Evolutionary conservation across 129 eudicot species (phyloP).

Genomic region (Logfia minima): DNA sequence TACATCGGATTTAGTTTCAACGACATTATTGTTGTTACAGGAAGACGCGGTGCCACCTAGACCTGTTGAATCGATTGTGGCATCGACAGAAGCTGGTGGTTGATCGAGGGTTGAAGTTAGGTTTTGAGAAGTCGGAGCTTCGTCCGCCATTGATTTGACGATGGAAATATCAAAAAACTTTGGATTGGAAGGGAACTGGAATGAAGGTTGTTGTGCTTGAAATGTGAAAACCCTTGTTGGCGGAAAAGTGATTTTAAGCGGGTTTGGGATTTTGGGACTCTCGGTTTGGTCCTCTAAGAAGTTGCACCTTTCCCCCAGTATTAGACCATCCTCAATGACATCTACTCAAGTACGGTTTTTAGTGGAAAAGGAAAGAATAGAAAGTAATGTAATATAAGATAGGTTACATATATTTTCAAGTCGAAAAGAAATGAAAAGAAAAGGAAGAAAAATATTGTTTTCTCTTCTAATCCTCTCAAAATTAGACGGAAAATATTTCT

Average conservation of each 20-base stretch:
- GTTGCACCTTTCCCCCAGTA: neutral
- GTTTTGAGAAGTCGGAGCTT: conserved; percentile 27
- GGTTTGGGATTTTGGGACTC: neutral
- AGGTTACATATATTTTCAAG: too few species aligned
- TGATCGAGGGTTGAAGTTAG: conserved; percentile 29
- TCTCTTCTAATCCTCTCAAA: too few species aligned
- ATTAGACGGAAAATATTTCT: too few species aligned
- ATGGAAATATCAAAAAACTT: conserved; percentile 5
- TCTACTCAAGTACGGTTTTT: too few species aligned
- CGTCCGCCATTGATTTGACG: conserved; percentile 49
- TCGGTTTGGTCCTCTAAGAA: conserved; percentile 1
- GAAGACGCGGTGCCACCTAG: conserved; percentile 58
- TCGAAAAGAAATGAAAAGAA: too few species aligned
- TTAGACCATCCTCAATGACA: too few species aligned
- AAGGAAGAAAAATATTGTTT: too few species aligned
- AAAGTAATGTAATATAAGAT: too few species aligned
- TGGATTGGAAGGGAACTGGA: conserved; percentile 1
- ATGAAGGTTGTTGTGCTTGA: conserved; percentile 3
- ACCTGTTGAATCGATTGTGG: conserved; percentile 50
- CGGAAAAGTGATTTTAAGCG: conserved; percentile 11
- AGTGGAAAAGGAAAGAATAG: too few species aligned
- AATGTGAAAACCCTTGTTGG: conserved; percentile 35
- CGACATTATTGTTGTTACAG: conserved; percentile 50
- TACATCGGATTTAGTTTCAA: conserved; percentile 41
- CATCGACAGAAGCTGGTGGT: conserved; percentile 55